phyloP scores from a whole-genome alignment of 441 rosid genomes.

The Jatropha multifida region DNA sequence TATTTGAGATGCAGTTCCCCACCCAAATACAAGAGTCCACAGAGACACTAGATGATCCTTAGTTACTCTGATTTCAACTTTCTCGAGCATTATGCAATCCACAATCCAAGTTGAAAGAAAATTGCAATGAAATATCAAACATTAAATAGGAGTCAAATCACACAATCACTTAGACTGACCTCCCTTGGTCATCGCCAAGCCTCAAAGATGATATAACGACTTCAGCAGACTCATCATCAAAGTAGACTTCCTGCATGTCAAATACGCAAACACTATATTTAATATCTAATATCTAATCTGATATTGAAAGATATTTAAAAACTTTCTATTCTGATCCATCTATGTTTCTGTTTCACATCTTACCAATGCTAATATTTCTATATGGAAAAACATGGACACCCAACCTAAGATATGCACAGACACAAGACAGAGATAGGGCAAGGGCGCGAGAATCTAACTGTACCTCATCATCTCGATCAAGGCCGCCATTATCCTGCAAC shows the following conservation, averaged over 20 bases:
- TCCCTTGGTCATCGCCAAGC: constrained; percentile 93
- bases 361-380: constrained; percentile 8
- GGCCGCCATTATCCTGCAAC: constrained; percentile 65
- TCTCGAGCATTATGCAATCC: constrained; percentile 1
- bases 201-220: constrained; percentile 89
- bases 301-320: neutral
- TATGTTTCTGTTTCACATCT: neutral
- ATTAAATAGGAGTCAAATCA: neutral
- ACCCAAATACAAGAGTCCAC: neutral
- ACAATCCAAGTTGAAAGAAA: neutral
- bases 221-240: constrained; percentile 92
- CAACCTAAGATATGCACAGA: neutral
- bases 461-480: constrained; percentile 86
- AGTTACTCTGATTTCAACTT: neutral
- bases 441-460: constrained; percentile 2
- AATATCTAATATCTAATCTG: neutral
- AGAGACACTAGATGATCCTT: neutral
- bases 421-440: constrained; percentile 1
- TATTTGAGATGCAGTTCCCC: neutral
- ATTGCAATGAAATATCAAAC: neutral
- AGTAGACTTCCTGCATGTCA: constrained; percentile 75
- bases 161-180: constrained; percentile 39
- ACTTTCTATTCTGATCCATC: neutral
- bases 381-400: neutral
- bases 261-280: constrained; percentile 5